Conservation (phyloP, 495 filamentous ascomycete species). For the Aspergillus carlsbadensis region DNA sequence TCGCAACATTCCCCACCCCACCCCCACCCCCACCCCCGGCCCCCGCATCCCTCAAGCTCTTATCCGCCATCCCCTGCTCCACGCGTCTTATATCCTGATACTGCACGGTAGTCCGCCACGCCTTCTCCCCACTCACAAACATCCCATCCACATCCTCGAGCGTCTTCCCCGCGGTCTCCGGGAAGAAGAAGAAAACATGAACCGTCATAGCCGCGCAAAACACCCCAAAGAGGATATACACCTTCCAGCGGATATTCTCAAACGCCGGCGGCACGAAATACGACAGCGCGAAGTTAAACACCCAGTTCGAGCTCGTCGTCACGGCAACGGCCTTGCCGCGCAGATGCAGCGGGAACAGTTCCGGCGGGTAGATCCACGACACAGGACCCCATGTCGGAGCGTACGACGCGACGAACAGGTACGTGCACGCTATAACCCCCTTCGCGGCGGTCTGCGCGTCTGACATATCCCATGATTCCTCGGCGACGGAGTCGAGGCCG, state of each 20-base stretch:
- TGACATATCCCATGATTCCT: conserved; percentile 36
- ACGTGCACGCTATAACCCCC: conserved; percentile 63
- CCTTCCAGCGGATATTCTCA: conserved; percentile 66
- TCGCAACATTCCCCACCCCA: no score
- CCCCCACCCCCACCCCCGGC: no score
- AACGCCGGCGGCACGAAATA: conserved; percentile 74
- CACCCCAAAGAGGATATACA: conserved; percentile 73
- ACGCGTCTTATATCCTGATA: neutral
- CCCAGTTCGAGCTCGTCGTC: conserved; percentile 70
- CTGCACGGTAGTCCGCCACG: conserved; percentile 13
- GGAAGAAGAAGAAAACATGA: conserved; percentile 78
- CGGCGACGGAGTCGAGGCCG: conserved; percentile 35
- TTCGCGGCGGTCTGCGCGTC: conserved; percentile 44
- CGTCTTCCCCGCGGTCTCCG: conserved; percentile 78
- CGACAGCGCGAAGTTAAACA: conserved; percentile 74
- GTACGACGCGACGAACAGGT: conserved; percentile 63
- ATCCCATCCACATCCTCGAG: conserved; percentile 72
- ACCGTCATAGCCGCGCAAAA: conserved; percentile 68
- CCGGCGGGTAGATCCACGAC: conserved; percentile 64
- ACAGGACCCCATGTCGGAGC: conserved; percentile 60
- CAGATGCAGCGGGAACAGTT: conserved; percentile 63
- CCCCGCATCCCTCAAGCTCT: neutral
- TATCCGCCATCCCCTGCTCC: neutral
- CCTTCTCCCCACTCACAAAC: conserved; percentile 47
- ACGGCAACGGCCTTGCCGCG: conserved; percentile 66